These are phyloP conservation scores for Clarireedia monteithiana DNA, from an alignment of 2,329 filamentous ascomycete species.

Conservation along the genomic window DNA sequence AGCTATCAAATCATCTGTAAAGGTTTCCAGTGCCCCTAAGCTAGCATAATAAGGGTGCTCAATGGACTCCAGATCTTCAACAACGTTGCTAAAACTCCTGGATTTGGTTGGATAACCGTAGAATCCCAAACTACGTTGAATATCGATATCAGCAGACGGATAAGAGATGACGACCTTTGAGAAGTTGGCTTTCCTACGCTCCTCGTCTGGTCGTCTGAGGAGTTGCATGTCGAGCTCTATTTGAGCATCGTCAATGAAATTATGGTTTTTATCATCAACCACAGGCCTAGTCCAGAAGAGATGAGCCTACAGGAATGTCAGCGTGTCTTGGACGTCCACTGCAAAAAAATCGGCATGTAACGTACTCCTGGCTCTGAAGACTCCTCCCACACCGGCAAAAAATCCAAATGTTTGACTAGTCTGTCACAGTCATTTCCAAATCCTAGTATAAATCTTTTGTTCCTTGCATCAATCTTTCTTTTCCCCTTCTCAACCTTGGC, in stretches of 20 bases:
- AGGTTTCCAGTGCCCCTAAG: constrained; percentile 54
- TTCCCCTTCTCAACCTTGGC: constrained; percentile 36
- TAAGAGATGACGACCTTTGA: constrained; percentile 10
- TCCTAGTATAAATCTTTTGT: constrained; percentile 55
- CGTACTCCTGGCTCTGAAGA: constrained; percentile 31
- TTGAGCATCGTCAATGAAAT: constrained; percentile 50
- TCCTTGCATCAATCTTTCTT: constrained; percentile 47
- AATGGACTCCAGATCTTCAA: constrained; percentile 29
- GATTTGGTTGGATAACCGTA: constrained; percentile 23
- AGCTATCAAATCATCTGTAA: constrained; percentile 51
- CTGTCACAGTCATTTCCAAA: constrained; percentile 55
- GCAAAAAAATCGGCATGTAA: background rate
- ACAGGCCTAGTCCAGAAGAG: constrained; percentile 28
- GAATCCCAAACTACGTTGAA: constrained; percentile 25
- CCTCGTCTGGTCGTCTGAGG: constrained; percentile 13
- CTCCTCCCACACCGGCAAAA: constrained; percentile 34
- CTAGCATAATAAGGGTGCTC: constrained; percentile 45
- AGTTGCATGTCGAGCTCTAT: constrained; percentile 40
- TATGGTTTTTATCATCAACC: constrained; percentile 19
- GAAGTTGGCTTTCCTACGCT: constrained; percentile 5
- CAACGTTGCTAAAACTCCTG: constrained; percentile 14
- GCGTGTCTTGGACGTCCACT: background rate
- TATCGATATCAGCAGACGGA: constrained; percentile 18
- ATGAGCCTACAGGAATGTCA: constrained; percentile 15
- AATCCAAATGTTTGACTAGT: constrained; percentile 51